A percentile compares a stretch with the other conserved stretches of the same genome.
Conservation (phyloP, 305 asterid species). For the Galium porrigens region DNA sequence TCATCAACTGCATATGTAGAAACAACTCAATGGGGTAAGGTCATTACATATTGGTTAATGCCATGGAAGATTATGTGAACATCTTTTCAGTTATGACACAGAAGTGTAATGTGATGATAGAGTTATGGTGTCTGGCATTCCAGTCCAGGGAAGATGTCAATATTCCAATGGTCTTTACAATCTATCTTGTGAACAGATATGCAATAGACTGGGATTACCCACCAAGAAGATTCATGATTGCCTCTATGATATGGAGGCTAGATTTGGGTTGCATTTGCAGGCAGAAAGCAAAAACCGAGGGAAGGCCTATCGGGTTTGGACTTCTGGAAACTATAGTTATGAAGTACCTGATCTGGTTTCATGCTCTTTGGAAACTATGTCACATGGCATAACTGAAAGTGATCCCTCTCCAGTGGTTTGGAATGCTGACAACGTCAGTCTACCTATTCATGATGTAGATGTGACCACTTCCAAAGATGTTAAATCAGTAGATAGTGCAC, state of each 20-base stretch:
- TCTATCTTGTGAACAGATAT: slow-evolving; percentile 37
- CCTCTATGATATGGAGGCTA: slow-evolving; percentile 39
- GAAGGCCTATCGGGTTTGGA: slow-evolving; percentile 67
- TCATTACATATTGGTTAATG: not conserved
- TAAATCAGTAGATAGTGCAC: slow-evolving; percentile 17
- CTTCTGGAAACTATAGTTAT: slow-evolving; percentile 43
- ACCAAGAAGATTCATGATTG: slow-evolving; percentile 60
- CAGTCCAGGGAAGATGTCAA: not conserved
- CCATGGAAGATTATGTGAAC: not conserved
- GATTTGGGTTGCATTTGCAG: slow-evolving; percentile 56
- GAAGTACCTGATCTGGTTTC: slow-evolving; percentile 28
- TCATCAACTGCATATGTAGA: too few relatives aligned
- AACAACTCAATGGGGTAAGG: too few relatives aligned
- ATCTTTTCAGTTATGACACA: not conserved
- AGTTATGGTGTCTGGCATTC: not conserved
- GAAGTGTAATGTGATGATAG: not conserved
- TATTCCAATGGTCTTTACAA: not conserved
- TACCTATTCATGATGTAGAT: slow-evolving; percentile 28
- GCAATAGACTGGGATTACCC: slow-evolving; percentile 64
- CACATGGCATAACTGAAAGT: slow-evolving; percentile 22
- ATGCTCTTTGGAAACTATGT: slow-evolving; percentile 21
- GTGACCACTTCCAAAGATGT: slow-evolving; percentile 25
- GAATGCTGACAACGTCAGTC: slow-evolving; percentile 26
- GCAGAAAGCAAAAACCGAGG: slow-evolving; percentile 49
- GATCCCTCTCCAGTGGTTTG: slow-evolving; percentile 23